Evolutionary conservation across 768 basidiomycete genomes (phyloP), one percentile per base, ranked within the genome.

Genomic region (Cystobasidium onofrii): DNA sequence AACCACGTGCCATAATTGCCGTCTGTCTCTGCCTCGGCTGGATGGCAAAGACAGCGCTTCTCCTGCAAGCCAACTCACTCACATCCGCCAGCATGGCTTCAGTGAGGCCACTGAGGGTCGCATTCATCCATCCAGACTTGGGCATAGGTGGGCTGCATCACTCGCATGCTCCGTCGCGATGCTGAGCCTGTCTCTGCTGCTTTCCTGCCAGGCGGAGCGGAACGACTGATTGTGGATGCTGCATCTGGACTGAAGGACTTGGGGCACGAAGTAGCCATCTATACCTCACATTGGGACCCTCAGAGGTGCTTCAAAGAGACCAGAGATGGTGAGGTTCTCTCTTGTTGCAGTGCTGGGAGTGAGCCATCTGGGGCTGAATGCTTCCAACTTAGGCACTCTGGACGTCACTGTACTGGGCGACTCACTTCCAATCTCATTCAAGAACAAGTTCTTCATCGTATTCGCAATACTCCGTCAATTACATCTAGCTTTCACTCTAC

Each of bases 191-290:
- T 27, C 33, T 29, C 33, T 12, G 27, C 57, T 25, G 17, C 20
- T 6, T 29, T 29, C 10, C 44, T 3, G n/a, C n/a, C 78, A 97
- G 94, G 95, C 76, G 95, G 95, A 23, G 95, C 95, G 1, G 95
- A 99, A 82, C 86, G 95, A 29, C 86, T 97, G 6, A 89, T 98
- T 4, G 94, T 97, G 25, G 95, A 99, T 80, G 92, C 94, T 29
- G 93, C 95, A 1, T 84, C 95, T 0, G 90, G 92, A 9, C 83
- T 99, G 15, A 90, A 97, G 80, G 83, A 85, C 10, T 84, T 88
- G 4, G 95, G 94, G 0, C 93, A 98, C 79, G 82, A 84, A 0
- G 89, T 99, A 20, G 87, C 90, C 77, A 86, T 98, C 27, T 96
- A 92, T 81, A 98, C 96, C 0, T 95, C 92, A 0, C 87, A 96